Evolutionary conservation across 2,329 filamentous ascomycete species (phyloP).

Genomic region (Mariannaea elegans): DNA sequence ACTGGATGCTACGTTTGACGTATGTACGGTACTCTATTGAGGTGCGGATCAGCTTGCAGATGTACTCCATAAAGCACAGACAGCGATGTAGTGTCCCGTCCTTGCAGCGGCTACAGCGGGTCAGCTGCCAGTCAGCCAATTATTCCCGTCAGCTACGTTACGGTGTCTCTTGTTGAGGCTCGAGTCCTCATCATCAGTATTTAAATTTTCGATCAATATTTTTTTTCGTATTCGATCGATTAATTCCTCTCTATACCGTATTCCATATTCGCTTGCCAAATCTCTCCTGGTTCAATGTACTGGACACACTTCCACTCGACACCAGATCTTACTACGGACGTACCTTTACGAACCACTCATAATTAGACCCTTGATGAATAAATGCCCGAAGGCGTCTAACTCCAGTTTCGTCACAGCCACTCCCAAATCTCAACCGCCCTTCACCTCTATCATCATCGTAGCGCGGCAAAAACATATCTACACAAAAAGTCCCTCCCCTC

Average conservation of each 20-base stretch:
- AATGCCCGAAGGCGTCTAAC: too few species aligned
- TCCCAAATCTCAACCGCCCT: too few species aligned
- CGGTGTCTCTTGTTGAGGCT: not conserved
- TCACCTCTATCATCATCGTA: not conserved
- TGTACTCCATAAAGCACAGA: too few species aligned
- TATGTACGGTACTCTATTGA: too few species aligned
- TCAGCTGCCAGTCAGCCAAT: not conserved
- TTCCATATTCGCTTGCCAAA: not conserved
- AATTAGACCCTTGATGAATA: too few species aligned
- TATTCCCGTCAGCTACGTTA: too few species aligned
- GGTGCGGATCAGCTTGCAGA: too few species aligned
- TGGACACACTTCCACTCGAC: too few species aligned
- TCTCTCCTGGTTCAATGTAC: too few species aligned
- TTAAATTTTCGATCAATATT: not conserved
- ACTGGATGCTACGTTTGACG: not conserved
- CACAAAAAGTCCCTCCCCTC: not conserved
- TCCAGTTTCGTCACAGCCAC: too few species aligned
- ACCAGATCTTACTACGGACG: too few species aligned
- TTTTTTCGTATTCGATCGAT: slow-evolving; percentile 4
- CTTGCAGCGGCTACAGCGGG: not conserved
- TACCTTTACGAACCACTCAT: too few species aligned
- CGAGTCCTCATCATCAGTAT: not conserved
- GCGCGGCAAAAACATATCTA: not conserved
- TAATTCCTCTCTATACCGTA: not conserved
- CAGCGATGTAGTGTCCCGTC: not conserved